phyloP scores from a whole-genome alignment of 257 asterid genomes.

The Coffea canephora region DNA sequence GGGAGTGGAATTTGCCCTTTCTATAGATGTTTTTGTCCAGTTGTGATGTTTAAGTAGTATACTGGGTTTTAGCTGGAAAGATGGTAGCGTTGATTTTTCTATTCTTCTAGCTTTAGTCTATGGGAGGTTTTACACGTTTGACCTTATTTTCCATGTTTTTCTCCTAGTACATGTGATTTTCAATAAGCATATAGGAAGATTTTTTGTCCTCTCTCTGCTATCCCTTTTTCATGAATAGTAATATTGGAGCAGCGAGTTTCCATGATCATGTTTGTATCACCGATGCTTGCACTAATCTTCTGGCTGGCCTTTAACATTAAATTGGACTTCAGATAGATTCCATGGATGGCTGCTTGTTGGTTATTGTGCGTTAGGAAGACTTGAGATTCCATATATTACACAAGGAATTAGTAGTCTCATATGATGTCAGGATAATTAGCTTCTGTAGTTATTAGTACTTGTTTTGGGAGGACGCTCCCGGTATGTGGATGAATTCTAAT shows the following conservation, averaged over 20 bases:
- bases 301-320: neutral
- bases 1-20: constrained; percentile 4
- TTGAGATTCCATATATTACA: neutral
- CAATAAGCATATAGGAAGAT: neutral
- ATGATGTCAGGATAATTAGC: neutral
- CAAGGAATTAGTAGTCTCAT: neutral
- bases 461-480: neutral
- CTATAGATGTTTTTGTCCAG: neutral
- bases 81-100: neutral
- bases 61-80: constrained; percentile 3
- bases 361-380: neutral
- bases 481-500: neutral
- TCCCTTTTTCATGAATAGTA: neutral
- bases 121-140: neutral
- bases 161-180: neutral
- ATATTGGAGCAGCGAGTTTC: neutral
- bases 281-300: neutral
- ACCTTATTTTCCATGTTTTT: neutral
- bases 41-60: constrained; percentile 2
- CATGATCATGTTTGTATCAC: neutral
- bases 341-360: neutral
- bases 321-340: neutral
- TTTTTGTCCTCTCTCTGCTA: neutral
- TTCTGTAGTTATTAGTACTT: neutral
- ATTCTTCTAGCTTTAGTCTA: neutral